Conservation (phyloP, 2,329 filamentous ascomycete genomes). For the Neofusicoccum cordaticola region DNA sequence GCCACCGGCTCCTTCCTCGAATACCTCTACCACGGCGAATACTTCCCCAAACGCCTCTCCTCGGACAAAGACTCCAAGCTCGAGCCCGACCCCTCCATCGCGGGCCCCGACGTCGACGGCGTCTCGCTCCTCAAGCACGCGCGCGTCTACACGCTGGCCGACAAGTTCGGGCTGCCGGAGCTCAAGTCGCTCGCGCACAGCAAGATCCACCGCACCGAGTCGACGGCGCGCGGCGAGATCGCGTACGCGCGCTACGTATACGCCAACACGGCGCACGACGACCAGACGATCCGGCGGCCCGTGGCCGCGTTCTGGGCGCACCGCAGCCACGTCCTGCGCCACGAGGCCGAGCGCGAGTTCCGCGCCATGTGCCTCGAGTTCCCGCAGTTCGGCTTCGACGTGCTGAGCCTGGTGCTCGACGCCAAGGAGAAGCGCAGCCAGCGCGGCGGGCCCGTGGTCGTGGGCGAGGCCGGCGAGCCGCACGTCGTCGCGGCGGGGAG, state of each 20-base stretch:
- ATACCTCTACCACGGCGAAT: conserved; percentile 81
- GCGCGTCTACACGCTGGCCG: conserved; percentile 82
- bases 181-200: conserved; percentile 76
- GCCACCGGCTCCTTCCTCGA: conserved; percentile 77
- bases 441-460: conserved; percentile 15
- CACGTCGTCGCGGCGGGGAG: not conserved
- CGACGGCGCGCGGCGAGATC: conserved; percentile 85
- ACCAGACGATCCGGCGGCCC: conserved; percentile 72
- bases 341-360: conserved; percentile 86
- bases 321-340: conserved; percentile 72
- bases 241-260: conserved; percentile 90
- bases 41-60: conserved; percentile 66
- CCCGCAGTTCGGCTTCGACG: conserved; percentile 89
- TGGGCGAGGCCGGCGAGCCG: conserved; percentile 15
- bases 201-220: conserved; percentile 91
- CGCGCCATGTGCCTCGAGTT: conserved; percentile 80
- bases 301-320: conserved; percentile 90
- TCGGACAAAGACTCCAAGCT: conserved; percentile 64
- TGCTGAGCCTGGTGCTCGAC: conserved; percentile 65
- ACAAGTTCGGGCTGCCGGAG: conserved; percentile 64
- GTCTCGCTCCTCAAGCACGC: conserved; percentile 84
- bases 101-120: conserved; percentile 71
- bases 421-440: conserved; percentile 46
- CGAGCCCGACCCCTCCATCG: conserved; percentile 65
- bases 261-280: conserved; percentile 66